A percentile compares a stretch with the other conserved stretches of the same genome.
Conservation (phyloP, 805 yeast species). For the Candida bentonensis region DNA sequence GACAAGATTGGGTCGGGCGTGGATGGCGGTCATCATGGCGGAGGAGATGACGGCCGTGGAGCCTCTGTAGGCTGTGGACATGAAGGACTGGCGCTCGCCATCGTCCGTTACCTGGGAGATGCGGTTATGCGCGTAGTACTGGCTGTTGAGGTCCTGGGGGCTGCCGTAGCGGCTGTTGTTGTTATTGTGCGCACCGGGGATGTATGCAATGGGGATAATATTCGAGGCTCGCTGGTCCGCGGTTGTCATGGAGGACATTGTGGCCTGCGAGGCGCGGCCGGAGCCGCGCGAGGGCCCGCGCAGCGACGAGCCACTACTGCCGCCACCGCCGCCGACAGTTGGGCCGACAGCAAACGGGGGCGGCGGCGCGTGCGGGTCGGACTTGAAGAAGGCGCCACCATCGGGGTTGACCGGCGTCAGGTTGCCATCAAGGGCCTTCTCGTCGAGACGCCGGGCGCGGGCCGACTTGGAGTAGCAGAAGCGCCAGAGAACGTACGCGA, state of each 20-base stretch:
- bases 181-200: slow-evolving; percentile 64
- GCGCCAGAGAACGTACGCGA: slow-evolving; percentile 23
- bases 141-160: slow-evolving; percentile 12
- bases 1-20: slow-evolving; percentile 63
- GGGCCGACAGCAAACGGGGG: slow-evolving; percentile 2
- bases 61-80: slow-evolving; percentile 26
- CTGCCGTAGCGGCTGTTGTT: slow-evolving; percentile 9
- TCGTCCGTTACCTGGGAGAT: slow-evolving; percentile 3
- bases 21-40: slow-evolving; percentile 46
- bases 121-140: slow-evolving; percentile 1
- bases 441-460: slow-evolving; percentile 7
- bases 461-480: slow-evolving; percentile 23
- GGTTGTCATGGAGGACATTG: slow-evolving; percentile 30
- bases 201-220: slow-evolving; percentile 80
- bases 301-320: slow-evolving; percentile 1
- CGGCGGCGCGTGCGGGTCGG: neutral
- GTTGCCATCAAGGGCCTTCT: slow-evolving; percentile 1
- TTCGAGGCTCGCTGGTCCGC: slow-evolving; percentile 71
- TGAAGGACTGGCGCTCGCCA: slow-evolving; percentile 22
- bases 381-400: neutral
- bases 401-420: slow-evolving; percentile 1
- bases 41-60: slow-evolving; percentile 32
- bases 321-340: slow-evolving; percentile 1
- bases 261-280: slow-evolving; percentile 8
- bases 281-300: neutral